Base-by-base conservation (phyloP, 139 green algal species). In the Chlamydomonas incerta region DNA sequence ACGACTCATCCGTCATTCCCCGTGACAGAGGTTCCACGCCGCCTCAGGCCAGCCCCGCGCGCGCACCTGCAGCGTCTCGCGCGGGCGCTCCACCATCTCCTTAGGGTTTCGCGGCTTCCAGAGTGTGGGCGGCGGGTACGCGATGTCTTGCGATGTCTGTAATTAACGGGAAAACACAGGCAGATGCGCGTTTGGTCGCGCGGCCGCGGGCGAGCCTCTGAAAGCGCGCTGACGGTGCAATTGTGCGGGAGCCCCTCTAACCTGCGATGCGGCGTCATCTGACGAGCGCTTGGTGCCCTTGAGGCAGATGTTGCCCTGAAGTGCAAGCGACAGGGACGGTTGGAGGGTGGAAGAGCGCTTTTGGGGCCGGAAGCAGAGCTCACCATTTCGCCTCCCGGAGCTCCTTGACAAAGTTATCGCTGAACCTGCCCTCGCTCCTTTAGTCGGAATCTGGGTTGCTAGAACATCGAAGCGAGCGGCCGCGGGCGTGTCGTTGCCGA, bases 101-200 rank as follows among this genome's bases (percentile, higher is more conserved):
- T 83, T 83, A 66, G 63, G 76, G 76, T 83, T 83, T 29, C 71
- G 66, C n/a, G 34, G 29, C 9, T 46, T 29, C 76, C 76, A 83
- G 13, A 83, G 35, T n/a, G 57, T 66, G 9, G 76, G 63, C 20
- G 76, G 28, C 15, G 76, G 76, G 15, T 34, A 21, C 15, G 6
- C 5, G 3, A 14, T 18, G 13, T 74, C 76, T 0, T 31, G 28
- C 21, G 29, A 46, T 3, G 26, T 62, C 76, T 74, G 52, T 60
- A 35, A 18, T 68, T 23, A 23, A 26, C 10, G 55, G 4, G 55
- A 63, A 10, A 63, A 23, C 55, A 2, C n/a, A n/a, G 8, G 28
- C 5, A 35, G 62, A 26, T 24, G 26, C 62, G 28, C 28, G 62
- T 34, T 35, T 24, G 28, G 28, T 15, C 26, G 29, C 35, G 13